Base-by-base conservation (phyloP, 495 filamentous ascomycete species). In the Talaromyces liani region DNA sequence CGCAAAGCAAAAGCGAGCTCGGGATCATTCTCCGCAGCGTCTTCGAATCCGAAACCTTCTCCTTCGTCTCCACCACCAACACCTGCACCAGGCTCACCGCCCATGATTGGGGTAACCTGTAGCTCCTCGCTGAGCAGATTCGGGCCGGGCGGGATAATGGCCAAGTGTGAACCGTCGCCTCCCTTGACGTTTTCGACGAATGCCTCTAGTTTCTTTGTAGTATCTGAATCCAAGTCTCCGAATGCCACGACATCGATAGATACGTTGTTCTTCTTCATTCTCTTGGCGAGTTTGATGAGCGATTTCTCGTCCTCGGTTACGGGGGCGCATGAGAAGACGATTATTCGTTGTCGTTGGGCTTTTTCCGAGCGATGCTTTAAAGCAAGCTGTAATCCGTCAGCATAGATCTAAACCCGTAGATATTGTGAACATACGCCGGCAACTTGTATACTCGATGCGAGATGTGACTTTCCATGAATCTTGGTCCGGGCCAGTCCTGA, bases 291-390 rank as follows among this genome's bases (percentile, higher is more conserved):
- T 72, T 91, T 93, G 65, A 96, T 84, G 0, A 98, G 84, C 14
- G 85, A 83, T 77, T 92, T 92, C 76, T 97, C 89, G 66, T 89
- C 87, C 73, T 98, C 94, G 47, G 83, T 85, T 69, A 98, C 88
- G 45, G 92, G 90, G 3, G 90, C 93, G 81, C 94, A 97, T 57
- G 90, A 91, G 77, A 98, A 98, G 20, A 91, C 91, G 72, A 98
- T 88, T 73, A 98, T 96, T 65, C 94, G 90, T 82, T 96, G 92
- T 57, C 88, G 85, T 75, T 97, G 93, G 39, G 89, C 90, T 70
- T 97, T 97, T 76, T 98, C 97, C 76, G 96, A 92, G 39, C 94
- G 88, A 75, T 98, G 94, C 79, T 98, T 98, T 66, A 98, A 83
- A n/a, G 94, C 94, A 62, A 98, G 84, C 91, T 97, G 64, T 29